A percentile compares a stretch with the other conserved stretches of the same genome.
phyloP scores from a whole-genome alignment of 345 rosid genomes.

The Syzygium oleosum region DNA sequence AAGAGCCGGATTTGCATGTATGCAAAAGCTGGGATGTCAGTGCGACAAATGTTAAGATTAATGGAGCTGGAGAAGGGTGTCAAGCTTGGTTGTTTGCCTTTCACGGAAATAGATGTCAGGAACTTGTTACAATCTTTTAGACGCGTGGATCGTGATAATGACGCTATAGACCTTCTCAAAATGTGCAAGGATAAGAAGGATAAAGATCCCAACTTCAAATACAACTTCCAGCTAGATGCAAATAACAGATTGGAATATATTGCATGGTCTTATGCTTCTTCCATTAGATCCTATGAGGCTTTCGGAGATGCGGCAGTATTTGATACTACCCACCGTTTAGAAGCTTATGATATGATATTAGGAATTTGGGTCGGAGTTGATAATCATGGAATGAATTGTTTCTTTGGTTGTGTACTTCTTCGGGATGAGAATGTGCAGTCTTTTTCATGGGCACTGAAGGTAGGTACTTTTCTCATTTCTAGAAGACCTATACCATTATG shows the following conservation, averaged over 20 bases:
- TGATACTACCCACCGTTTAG: conserved; percentile 50
- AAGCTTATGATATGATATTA: conserved; percentile 46
- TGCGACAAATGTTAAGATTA: conserved; percentile 52
- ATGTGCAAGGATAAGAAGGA: conserved; percentile 55
- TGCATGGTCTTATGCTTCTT: conserved; percentile 53
- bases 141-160: conserved; percentile 35
- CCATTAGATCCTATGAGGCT: conserved; percentile 31
- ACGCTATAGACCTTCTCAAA: conserved; percentile 42
- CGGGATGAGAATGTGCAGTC: conserved; percentile 49
- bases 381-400: conserved; percentile 42
- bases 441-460: conserved; percentile 61
- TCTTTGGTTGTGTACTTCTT: conserved; percentile 43
- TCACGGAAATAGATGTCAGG: conserved; percentile 53
- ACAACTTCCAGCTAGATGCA: conserved; percentile 38
- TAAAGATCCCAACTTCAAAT: conserved; percentile 35
- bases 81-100: conserved; percentile 55
- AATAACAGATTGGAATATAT: conserved; percentile 45
- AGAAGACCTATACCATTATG: neutral
- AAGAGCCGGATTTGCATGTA: conserved; percentile 54
- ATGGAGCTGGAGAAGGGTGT: conserved; percentile 70
- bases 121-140: conserved; percentile 50
- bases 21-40: conserved; percentile 69
- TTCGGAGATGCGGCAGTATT: conserved; percentile 48
- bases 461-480: conserved; percentile 7
- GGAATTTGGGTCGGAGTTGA: conserved; percentile 55